Evolutionary conservation across 345 rosid genomes (phyloP), one percentile per base, ranked within the genome.

Genomic region (Schrenkiella parvula): DNA sequence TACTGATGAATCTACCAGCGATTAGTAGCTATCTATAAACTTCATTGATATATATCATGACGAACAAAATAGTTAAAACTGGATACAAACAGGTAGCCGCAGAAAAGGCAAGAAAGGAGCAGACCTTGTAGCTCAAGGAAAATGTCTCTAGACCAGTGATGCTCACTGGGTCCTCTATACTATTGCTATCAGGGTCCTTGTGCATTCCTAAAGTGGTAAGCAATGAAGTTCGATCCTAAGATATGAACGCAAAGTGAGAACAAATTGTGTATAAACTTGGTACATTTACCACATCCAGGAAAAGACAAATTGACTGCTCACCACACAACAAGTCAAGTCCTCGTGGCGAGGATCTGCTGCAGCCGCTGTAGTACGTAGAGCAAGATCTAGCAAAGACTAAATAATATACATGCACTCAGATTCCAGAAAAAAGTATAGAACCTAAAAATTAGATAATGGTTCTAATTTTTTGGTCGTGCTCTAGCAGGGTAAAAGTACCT

Each of bases 331-430:
- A 58, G 95, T 91, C 81, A 95, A 83, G 83, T 95, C 97, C 82
- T 89, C 97, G 35, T 91, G 91, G 76, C 96, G 87, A 72, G 96
- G 97, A 84, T 95, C 98, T 73, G 96, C 89, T 28, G 93, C 95
- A 80, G 97, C 99, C 41, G 98, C 95, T 64, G 98, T 89, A 34
- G 95, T 84, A 53, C 93, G 93, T 61, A 91, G 78, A 77, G 99
- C 99, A 76, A 95, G 96, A 83, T 95, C 99, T 82, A 91, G 88
- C 66, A 95, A 80, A 75, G 99, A 91, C 97, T 95, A 69, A 10
- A 66, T 21, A 51, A 48, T 54, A 64, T 35, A 14, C 3, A 53
- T 12, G 34, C 47, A 54, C 69, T 81, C 28, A 67, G 78, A 19
- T 25, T 35, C 41, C 55, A 66, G 17, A 25, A 44, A 56, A 26